Evolutionary conservation across 148 eudicot species (phyloP).

Genomic region (Camellia sinensis): DNA sequence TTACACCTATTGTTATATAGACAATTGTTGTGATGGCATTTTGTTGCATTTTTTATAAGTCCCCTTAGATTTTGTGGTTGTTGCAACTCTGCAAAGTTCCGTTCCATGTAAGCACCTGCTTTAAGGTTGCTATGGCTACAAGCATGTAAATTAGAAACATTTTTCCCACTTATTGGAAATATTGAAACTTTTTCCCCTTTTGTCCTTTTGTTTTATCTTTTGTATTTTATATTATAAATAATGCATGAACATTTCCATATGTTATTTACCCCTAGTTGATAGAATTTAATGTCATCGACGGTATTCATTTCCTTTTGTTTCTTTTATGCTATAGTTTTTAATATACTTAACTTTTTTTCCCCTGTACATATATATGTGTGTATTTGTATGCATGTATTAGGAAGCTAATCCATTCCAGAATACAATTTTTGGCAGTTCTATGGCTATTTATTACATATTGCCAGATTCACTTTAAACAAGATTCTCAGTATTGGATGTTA

Average conservation of each 20-base stretch:
- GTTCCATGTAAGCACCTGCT: not conserved
- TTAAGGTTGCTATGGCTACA: not conserved
- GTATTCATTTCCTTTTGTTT: not conserved
- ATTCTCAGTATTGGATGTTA: not conserved
- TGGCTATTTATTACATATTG: not conserved
- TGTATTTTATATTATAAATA: not conserved
- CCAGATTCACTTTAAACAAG: not conserved
- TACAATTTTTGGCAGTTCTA: not conserved
- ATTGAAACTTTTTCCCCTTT: not conserved
- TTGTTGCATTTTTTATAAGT: not conserved
- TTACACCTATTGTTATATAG: not conserved
- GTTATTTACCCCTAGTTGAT: not conserved
- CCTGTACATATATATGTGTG: too few species aligned
- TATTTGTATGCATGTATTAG: not conserved
- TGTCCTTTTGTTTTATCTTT: not conserved
- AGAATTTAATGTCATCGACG: not conserved
- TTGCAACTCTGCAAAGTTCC: not conserved
- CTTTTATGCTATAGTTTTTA: not conserved
- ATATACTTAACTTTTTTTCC: too few species aligned
- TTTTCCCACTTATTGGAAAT: too few species aligned
- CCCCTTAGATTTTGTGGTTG: not conserved
- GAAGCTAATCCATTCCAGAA: not conserved
- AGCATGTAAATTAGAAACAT: not conserved
- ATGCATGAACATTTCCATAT: not conserved
- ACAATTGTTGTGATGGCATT: slow-evolving; percentile 3